A percentile compares a stretch with the other conserved stretches of the same genome.
phyloP scores from a whole-genome alignment of 2,329 filamentous ascomycete species.

The Aspergillus fijiensis region DNA sequence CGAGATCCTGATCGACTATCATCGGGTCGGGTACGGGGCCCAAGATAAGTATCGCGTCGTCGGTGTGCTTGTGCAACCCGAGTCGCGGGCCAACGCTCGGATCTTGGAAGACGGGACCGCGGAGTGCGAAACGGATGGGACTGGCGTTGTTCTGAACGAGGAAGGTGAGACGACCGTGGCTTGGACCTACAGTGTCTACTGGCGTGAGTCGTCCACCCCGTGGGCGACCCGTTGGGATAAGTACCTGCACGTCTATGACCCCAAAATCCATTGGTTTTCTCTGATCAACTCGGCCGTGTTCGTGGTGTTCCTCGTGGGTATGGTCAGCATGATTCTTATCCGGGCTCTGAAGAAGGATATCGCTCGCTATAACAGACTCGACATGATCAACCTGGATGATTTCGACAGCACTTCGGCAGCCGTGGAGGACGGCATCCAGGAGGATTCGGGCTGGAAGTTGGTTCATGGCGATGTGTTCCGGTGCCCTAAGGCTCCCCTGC shows the following conservation, averaged over 20 bases:
- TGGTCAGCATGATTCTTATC: slow-evolving; percentile 88
- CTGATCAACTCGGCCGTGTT: slow-evolving; percentile 95
- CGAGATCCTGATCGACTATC: slow-evolving; percentile 90
- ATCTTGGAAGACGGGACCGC: slow-evolving; percentile 52
- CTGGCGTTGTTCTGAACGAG: slow-evolving; percentile 64
- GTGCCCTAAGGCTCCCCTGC: slow-evolving; percentile 74
- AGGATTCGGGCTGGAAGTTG: slow-evolving; percentile 97
- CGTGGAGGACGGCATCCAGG: slow-evolving; percentile 88
- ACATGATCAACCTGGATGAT: slow-evolving; percentile 87
- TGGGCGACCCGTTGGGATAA: slow-evolving; percentile 99
- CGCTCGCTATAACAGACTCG: slow-evolving; percentile 90
- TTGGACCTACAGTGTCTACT: slow-evolving; percentile 92
- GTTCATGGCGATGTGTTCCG: slow-evolving; percentile 98
- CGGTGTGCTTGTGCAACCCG: slow-evolving; percentile 83
- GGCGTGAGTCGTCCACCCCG: slow-evolving; percentile 77
- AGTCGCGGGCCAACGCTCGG: slow-evolving; percentile 63
- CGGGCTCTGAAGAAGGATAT: slow-evolving; percentile 92
- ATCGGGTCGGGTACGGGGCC: slow-evolving; percentile 62
- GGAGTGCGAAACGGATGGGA: slow-evolving; percentile 62
- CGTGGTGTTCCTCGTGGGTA: slow-evolving; percentile 84
- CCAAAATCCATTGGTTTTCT: slow-evolving; percentile 99
- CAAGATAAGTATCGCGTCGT: slow-evolving; percentile 78
- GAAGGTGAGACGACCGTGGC: slow-evolving; percentile 65
- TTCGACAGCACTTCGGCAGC: slow-evolving; percentile 71
- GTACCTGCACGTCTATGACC: slow-evolving; percentile 94